Evolutionary conservation across 345 rosid species (phyloP).

Genomic region (Raphanus sativus): DNA sequence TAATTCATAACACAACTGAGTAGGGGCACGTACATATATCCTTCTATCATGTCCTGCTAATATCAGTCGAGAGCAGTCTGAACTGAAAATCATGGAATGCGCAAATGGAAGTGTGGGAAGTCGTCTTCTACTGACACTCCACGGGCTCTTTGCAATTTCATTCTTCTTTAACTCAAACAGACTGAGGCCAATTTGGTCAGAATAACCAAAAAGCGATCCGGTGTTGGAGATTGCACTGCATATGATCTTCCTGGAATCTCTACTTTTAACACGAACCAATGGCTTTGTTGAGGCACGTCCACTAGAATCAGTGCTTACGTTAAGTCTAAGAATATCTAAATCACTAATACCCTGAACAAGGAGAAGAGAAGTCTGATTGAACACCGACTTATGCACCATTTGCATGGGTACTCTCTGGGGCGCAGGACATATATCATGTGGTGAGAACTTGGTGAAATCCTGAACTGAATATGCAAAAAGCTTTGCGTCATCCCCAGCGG

Average conservation of each 20-base stretch:
- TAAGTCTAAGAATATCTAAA: constrained; percentile 69
- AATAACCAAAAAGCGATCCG: constrained; percentile 75
- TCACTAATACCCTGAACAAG: constrained; percentile 64
- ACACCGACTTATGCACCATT: constrained; percentile 58
- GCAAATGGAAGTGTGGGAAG: constrained; percentile 75
- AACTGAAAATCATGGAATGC: constrained; percentile 80
- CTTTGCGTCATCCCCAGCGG: constrained; percentile 97
- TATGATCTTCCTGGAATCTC: constrained; percentile 68
- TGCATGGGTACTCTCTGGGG: constrained; percentile 88
- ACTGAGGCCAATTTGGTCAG: constrained; percentile 67
- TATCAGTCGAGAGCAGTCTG: constrained; percentile 66
- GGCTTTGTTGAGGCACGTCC: constrained; percentile 60
- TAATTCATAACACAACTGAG: not conserved
- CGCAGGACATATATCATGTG: constrained; percentile 95
- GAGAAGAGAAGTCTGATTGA: constrained; percentile 61
- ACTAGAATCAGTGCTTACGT: constrained; percentile 39
- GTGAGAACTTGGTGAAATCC: constrained; percentile 83
- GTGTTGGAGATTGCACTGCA: constrained; percentile 80
- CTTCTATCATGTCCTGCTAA: constrained; percentile 77
- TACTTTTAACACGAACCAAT: constrained; percentile 72
- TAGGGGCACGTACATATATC: constrained; percentile 77
- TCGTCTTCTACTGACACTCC: constrained; percentile 60
- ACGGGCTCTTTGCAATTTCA: constrained; percentile 48
- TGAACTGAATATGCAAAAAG: constrained; percentile 79
- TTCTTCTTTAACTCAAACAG: constrained; percentile 65